These are phyloP conservation scores for Agaricus sinodeliciosus DNA, from an alignment of 768 basidiomycete genomes.

Conservation along the genomic window DNA sequence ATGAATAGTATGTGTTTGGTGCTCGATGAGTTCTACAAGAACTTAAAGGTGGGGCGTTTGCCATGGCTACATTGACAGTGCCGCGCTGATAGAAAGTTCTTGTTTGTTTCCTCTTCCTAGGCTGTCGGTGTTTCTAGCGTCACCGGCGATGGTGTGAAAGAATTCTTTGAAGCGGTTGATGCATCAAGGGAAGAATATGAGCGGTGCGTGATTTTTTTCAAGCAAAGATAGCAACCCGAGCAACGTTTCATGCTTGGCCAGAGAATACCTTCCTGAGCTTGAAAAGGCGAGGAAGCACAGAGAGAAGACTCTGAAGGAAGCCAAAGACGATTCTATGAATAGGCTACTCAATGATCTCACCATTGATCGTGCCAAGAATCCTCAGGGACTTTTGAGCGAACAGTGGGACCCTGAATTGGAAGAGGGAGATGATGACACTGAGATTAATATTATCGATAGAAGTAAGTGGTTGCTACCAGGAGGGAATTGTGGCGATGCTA, in stretches of 20 bases:
- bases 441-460: slow-evolving; percentile 61
- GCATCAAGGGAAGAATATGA: slow-evolving; percentile 85
- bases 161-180: slow-evolving; percentile 90
- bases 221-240: not conserved
- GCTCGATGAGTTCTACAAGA: slow-evolving; percentile 96
- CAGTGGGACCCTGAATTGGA: slow-evolving; percentile 57
- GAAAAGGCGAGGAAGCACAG: slow-evolving; percentile 59
- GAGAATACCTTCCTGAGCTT: slow-evolving; percentile 90
- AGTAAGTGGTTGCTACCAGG: slow-evolving; percentile 38
- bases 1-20: slow-evolving; percentile 99
- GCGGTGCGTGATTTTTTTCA: slow-evolving; percentile 44
- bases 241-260: slow-evolving; percentile 22
- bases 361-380: slow-evolving; percentile 64
- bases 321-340: slow-evolving; percentile 72
- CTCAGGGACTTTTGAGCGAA: slow-evolving; percentile 46
- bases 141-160: slow-evolving; percentile 90
- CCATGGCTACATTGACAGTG: not conserved
- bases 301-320: slow-evolving; percentile 55
- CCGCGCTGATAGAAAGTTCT: not conserved
- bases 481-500: slow-evolving; percentile 4
- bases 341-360: slow-evolving; percentile 75
- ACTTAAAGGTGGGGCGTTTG: slow-evolving; percentile 63
- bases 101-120: slow-evolving; percentile 29
- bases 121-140: slow-evolving; percentile 93
- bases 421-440: slow-evolving; percentile 44